phyloP scores from a whole-genome alignment of 2,329 filamentous ascomycete species.

The Arthroderma sp. region DNA sequence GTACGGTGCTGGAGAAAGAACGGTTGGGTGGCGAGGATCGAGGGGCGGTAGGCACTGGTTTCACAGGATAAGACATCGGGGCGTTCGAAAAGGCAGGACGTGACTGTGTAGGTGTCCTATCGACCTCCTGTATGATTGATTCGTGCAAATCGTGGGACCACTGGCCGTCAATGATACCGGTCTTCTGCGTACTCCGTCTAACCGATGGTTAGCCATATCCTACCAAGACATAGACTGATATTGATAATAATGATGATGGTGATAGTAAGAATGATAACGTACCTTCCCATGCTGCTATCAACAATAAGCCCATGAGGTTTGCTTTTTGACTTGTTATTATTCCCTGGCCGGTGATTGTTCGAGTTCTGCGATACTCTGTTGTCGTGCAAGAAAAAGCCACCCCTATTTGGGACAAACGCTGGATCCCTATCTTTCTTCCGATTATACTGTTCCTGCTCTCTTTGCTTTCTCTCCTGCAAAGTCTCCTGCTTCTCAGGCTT shows the following conservation, averaged over 20 bases:
- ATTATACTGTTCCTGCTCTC: slow-evolving; percentile 83
- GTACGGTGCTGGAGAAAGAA: slow-evolving; percentile 68
- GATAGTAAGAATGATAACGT: slow-evolving; percentile 6
- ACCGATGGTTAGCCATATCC: slow-evolving; percentile 4
- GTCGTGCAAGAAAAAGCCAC: slow-evolving; percentile 95
- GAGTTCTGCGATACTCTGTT: slow-evolving; percentile 53
- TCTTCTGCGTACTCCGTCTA: slow-evolving; percentile 29
- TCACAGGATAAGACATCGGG: slow-evolving; percentile 21
- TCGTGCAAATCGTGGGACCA: slow-evolving; percentile 97
- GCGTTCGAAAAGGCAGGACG: slow-evolving; percentile 13
- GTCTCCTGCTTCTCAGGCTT: slow-evolving; percentile 36
- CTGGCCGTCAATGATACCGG: slow-evolving; percentile 51
- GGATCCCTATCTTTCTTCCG: slow-evolving; percentile 80
- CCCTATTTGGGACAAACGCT: slow-evolving; percentile 84
- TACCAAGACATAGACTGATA: not conserved
- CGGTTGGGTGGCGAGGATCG: slow-evolving; percentile 56
- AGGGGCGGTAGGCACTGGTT: slow-evolving; percentile 31
- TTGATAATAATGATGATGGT: not conserved
- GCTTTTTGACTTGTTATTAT: slow-evolving; percentile 38
- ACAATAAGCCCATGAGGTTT: slow-evolving; percentile 38
- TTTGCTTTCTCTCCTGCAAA: slow-evolving; percentile 56
- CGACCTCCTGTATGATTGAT: slow-evolving; percentile 33
- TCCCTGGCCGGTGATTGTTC: slow-evolving; percentile 55
- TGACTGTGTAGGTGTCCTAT: slow-evolving; percentile 20
- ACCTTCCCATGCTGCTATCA: slow-evolving; percentile 34